Evolutionary conservation across 176 grass and related monocot species (phyloP).

Genomic region (Zea mays): Zm-B73-REFERENCE-NAM-5.0 NC_050096.1:258396001-258396500

Average conservation of each 20-base stretch:
- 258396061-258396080: slow-evolving; percentile 79
- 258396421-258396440: slow-evolving; percentile 70
- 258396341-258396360: slow-evolving; percentile 64
- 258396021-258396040: slow-evolving; percentile 91
- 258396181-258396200: slow-evolving; percentile 86
- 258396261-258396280: slow-evolving; percentile 96
- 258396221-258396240: slow-evolving; percentile 92
- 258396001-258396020: slow-evolving; percentile 90
- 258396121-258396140: slow-evolving; percentile 83
- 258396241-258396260: slow-evolving; percentile 69
- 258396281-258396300: slow-evolving; percentile 89
- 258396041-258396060: slow-evolving; percentile 70
- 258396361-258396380: slow-evolving; percentile 32
- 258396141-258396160: slow-evolving; percentile 71
- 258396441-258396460: slow-evolving; percentile 93
- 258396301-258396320: slow-evolving; percentile 91
- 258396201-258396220: slow-evolving; percentile 86
- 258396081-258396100: slow-evolving; percentile 64
- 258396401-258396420: slow-evolving; percentile 91
- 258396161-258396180: slow-evolving; percentile 96
- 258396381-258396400: slow-evolving; percentile 63
- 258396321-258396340: slow-evolving; percentile 84
- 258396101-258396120: slow-evolving; percentile 37
- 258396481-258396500: slow-evolving; percentile 71
- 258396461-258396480: slow-evolving; percentile 47